Percentiles rank a stretch among this genome's conserved stretches.
These are phyloP conservation scores for Pseudogymnoascus sp. DNA, from an alignment of 2,329 filamentous ascomycete species.

Conservation along the genomic window DNA sequence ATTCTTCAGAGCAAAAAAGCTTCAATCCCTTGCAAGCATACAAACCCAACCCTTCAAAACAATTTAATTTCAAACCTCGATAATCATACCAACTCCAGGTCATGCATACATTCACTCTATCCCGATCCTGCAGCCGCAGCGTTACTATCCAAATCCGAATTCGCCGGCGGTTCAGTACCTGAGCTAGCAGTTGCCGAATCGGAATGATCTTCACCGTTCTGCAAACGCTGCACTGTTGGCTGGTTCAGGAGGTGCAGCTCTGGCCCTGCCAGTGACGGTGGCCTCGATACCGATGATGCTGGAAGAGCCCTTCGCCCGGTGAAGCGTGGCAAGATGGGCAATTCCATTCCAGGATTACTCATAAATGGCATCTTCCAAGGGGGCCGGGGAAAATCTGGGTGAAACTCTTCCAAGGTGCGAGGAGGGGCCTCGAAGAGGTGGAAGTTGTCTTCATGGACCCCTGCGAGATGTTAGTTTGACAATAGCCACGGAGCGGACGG, in stretches of 20 bases:
- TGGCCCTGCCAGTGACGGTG: no score
- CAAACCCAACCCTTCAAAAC: background rate
- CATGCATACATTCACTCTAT: background rate
- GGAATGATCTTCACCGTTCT: background rate
- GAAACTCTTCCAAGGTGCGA: background rate
- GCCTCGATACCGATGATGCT: background rate
- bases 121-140: background rate
- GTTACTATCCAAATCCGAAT: background rate
- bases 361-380: background rate
- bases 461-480: background rate
- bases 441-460: background rate
- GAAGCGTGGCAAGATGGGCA: background rate
- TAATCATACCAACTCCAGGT: background rate
- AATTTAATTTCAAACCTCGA: background rate
- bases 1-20: background rate
- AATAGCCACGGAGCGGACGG: background rate
- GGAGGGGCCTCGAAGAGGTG: background rate
- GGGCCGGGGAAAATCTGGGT: background rate
- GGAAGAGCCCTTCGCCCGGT: background rate
- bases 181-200: background rate
- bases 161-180: background rate
- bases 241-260: no score
- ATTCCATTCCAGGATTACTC: background rate
- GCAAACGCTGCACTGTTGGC: background rate
- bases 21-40: background rate